These are phyloP conservation scores for Alternaria dauci DNA, from an alignment of 2,329 filamentous ascomycete species.

Conservation along the genomic window DNA sequence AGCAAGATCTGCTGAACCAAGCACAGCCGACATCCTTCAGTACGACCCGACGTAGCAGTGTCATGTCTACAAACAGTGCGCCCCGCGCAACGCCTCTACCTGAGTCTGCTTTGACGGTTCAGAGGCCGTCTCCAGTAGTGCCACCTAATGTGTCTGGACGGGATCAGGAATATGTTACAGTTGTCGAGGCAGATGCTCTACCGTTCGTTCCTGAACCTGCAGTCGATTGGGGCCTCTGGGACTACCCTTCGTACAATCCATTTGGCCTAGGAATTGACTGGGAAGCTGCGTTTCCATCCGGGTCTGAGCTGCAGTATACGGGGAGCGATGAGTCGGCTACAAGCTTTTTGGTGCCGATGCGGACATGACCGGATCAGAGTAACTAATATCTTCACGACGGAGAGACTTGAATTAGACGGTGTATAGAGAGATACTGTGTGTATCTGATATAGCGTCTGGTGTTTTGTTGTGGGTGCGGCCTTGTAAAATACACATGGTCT, in stretches of 20 bases:
- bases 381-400: neutral
- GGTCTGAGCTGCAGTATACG: conserved; percentile 5
- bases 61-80: conserved; percentile 13
- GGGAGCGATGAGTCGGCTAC: conserved; percentile 4
- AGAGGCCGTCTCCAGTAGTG: neutral
- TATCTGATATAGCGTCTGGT: neutral
- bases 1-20: conserved; percentile 33
- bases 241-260: conserved; percentile 12
- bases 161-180: neutral
- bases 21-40: conserved; percentile 1
- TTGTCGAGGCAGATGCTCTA: neutral
- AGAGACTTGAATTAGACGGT: neutral
- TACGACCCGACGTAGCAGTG: conserved; percentile 3
- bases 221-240: conserved; percentile 11
- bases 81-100: conserved; percentile 5
- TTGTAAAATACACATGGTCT: neutral
- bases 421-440: neutral
- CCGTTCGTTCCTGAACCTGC: conserved; percentile 12
- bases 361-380: conserved; percentile 6
- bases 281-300: conserved; percentile 29
- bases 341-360: conserved; percentile 15
- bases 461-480: neutral
- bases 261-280: conserved; percentile 34
- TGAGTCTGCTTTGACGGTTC: neutral
- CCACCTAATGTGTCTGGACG: neutral